Conservation (phyloP, 2,329 filamentous ascomycete species). For the Colletotrichum falcatum region DNA sequence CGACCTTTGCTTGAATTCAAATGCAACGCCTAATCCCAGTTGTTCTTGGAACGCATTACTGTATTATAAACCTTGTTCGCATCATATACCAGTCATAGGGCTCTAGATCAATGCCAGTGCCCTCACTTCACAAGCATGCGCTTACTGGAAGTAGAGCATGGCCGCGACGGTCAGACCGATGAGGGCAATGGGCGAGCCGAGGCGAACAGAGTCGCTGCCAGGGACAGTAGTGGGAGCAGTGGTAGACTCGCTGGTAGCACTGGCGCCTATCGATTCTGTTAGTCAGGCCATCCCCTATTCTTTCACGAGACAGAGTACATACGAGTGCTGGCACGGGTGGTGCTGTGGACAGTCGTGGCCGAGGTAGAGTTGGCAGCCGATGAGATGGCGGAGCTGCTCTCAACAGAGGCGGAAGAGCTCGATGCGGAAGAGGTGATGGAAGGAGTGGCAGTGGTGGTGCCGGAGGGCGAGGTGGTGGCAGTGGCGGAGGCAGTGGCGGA, state of each 20-base stretch:
- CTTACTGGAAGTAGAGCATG: slow-evolving; percentile 58
- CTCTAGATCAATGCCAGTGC: slow-evolving; percentile 1
- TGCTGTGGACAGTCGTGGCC: slow-evolving; percentile 38
- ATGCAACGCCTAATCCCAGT: slow-evolving; percentile 36
- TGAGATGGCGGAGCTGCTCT: slow-evolving; percentile 30
- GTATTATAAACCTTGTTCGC: slow-evolving; percentile 37
- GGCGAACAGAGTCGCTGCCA: slow-evolving; percentile 43
- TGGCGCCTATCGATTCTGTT: slow-evolving; percentile 41
- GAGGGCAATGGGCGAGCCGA: slow-evolving; percentile 55
- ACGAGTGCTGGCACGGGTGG: slow-evolving; percentile 38
- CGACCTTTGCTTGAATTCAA: slow-evolving; percentile 25
- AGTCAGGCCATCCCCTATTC: slow-evolving; percentile 17
- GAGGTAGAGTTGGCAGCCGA: slow-evolving; percentile 39
- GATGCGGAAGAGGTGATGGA: slow-evolving; percentile 34
- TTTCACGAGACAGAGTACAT: background rate
- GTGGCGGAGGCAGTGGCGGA: slow-evolving; percentile 11
- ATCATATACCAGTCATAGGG: slow-evolving; percentile 33
- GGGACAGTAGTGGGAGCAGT: slow-evolving; percentile 49
- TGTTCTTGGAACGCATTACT: slow-evolving; percentile 39
- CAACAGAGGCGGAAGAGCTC: slow-evolving; percentile 31
- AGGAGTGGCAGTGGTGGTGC: slow-evolving; percentile 34
- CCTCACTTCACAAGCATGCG: slow-evolving; percentile 6
- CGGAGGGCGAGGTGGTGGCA: slow-evolving; percentile 34
- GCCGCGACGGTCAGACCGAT: slow-evolving; percentile 54
- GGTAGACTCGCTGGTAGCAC: slow-evolving; percentile 49